These are phyloP conservation scores for Cercospora berteroae DNA, from an alignment of 2,329 filamentous ascomycete species.

Conservation along the genomic window DNA sequence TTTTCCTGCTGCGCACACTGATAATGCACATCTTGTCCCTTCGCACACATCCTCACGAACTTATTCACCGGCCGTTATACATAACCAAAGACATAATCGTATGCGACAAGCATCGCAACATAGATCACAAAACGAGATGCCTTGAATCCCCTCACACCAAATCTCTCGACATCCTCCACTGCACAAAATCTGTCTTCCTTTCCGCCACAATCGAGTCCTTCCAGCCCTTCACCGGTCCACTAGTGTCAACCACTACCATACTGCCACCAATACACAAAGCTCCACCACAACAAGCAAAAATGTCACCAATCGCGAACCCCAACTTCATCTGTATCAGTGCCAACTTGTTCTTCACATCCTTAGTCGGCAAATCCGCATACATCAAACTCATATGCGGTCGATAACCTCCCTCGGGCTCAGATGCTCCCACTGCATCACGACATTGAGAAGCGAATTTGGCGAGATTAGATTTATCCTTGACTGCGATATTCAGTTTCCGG, in stretches of 20 bases:
- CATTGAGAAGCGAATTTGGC: constrained; percentile 16
- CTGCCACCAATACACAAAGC: constrained; percentile 28
- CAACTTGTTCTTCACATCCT: constrained; percentile 24
- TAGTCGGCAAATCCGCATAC: constrained; percentile 25
- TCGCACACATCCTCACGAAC: background rate
- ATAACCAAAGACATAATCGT: background rate
- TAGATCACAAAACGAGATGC: background rate
- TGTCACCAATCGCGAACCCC: constrained; percentile 29
- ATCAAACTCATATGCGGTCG: constrained; percentile 28
- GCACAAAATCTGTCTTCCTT: constrained; percentile 25
- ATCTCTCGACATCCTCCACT: constrained; percentile 27
- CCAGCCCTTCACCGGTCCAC: constrained; percentile 23
- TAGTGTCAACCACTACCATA: constrained; percentile 30
- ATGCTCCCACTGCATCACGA: constrained; percentile 14
- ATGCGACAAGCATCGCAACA: background rate
- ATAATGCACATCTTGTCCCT: background rate
- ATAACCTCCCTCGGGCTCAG: constrained; percentile 15
- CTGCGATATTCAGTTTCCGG: constrained; percentile 27
- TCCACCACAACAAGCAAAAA: constrained; percentile 31
- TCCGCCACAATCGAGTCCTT: constrained; percentile 21
- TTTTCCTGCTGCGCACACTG: background rate
- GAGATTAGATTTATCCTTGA: constrained; percentile 24
- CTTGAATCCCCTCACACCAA: constrained; percentile 18
- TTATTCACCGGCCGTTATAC: background rate
- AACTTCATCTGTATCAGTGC: constrained; percentile 31